Evolutionary conservation across 179 eudicot species (phyloP).

Genomic region (Silene noctiflora): DNA sequence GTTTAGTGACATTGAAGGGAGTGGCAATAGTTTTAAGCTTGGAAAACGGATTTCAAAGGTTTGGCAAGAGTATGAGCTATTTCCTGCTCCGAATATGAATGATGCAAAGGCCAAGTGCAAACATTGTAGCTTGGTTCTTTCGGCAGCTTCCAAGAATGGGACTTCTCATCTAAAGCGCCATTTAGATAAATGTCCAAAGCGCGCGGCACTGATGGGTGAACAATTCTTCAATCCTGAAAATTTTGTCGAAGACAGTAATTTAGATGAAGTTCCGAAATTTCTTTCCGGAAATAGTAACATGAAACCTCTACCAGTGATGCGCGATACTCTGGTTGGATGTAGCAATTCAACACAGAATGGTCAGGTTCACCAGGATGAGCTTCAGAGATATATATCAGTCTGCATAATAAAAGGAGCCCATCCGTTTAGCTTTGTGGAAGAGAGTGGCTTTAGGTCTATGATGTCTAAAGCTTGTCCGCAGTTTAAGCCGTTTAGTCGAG

Average conservation of each 20-base stretch:
- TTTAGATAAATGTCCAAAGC: constrained; percentile 42
- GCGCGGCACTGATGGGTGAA: constrained; percentile 29
- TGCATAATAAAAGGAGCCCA: constrained; percentile 42
- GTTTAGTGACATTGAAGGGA: constrained; percentile 32
- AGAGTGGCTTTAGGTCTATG: constrained; percentile 46
- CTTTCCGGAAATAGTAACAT: constrained; percentile 13
- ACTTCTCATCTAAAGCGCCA: constrained; percentile 54
- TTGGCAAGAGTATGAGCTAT: constrained; percentile 45
- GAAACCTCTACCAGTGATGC: constrained; percentile 7
- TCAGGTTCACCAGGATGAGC: constrained; percentile 36
- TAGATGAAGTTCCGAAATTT: constrained; percentile 22
- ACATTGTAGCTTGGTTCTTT: constrained; percentile 41
- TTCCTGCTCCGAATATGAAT: constrained; percentile 39
- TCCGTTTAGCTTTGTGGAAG: constrained; percentile 48
- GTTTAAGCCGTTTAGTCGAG: constrained; percentile 39
- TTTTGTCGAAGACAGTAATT: constrained; percentile 16
- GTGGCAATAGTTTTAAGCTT: constrained; percentile 20
- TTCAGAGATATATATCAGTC: constrained; percentile 35
- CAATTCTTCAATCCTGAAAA: constrained; percentile 18
- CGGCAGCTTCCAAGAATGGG: constrained; percentile 49
- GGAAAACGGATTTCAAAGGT: constrained; percentile 45
- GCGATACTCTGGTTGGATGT: constrained; percentile 30
- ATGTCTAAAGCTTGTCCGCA: constrained; percentile 43
- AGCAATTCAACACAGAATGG: constrained; percentile 17
- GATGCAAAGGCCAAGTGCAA: constrained; percentile 50